Conservation (phyloP, 768 basidiomycete genomes). For the Tricholoma saponaceum region DNA sequence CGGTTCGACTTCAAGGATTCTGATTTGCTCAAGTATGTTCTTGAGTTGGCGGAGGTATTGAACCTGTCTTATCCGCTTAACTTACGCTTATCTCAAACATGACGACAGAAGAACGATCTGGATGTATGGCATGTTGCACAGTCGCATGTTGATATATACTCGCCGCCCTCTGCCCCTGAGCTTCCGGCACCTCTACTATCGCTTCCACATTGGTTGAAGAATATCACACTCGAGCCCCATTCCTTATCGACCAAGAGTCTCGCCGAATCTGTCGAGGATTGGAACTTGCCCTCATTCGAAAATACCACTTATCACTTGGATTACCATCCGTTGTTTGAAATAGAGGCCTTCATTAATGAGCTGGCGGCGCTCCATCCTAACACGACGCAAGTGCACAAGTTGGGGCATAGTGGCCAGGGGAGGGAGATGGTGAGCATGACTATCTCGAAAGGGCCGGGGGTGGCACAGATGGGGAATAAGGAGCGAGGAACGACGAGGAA, state of each 20-base stretch:
- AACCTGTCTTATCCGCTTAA: background rate
- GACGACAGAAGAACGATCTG: conserved; percentile 34
- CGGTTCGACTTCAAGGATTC: conserved; percentile 11
- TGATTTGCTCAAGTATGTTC: conserved; percentile 5
- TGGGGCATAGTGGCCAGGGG: conserved; percentile 59
- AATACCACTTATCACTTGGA: conserved; percentile 37
- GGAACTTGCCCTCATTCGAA: conserved; percentile 29
- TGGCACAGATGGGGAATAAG: conserved; percentile 3
- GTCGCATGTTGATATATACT: conserved; percentile 48
- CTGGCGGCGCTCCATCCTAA: conserved; percentile 44
- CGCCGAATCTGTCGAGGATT: conserved; percentile 12
- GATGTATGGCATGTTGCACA: conserved; percentile 49
- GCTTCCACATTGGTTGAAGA: conserved; percentile 9
- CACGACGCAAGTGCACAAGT: conserved; percentile 35
- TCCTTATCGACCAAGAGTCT: background rate
- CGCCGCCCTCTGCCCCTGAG: conserved; percentile 1
- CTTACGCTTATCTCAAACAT: background rate
- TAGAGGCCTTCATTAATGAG: conserved; percentile 48
- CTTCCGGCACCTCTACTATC: conserved; percentile 12
- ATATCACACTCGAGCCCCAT: conserved; percentile 13
- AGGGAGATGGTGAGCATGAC: conserved; percentile 53
- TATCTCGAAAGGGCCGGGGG: conserved; percentile 31
- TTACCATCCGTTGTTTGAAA: conserved; percentile 57
- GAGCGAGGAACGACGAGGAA: conserved; percentile 14
- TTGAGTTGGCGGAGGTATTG: conserved; percentile 11